These are phyloP conservation scores for Jackrogersella minutella DNA, from an alignment of 495 filamentous ascomycete genomes.

Conservation along the genomic window DNA sequence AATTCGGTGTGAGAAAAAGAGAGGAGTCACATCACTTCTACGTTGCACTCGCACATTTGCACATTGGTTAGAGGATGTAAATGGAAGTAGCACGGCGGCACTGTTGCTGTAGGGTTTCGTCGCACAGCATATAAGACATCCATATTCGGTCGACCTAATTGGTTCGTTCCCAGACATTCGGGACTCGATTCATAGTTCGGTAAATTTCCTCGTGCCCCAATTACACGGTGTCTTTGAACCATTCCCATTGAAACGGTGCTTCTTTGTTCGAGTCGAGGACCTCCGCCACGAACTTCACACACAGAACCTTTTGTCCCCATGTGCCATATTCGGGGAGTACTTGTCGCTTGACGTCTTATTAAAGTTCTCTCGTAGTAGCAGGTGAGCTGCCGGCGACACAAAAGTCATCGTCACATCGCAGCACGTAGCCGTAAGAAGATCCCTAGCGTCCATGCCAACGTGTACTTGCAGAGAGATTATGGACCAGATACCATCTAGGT, in stretches of 20 bases:
- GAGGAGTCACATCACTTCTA: neutral
- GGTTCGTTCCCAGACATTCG: constrained; percentile 28
- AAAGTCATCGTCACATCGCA: constrained; percentile 11
- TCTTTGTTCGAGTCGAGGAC: neutral
- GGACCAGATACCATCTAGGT: neutral
- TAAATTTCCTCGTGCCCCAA: constrained; percentile 26
- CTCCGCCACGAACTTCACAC: neutral
- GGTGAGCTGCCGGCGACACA: constrained; percentile 11
- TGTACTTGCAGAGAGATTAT: constrained; percentile 1
- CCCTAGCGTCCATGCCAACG: constrained; percentile 24
- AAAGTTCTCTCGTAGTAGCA: constrained; percentile 19
- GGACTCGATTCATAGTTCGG: constrained; percentile 21
- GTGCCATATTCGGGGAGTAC: neutral
- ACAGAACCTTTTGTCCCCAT: neutral
- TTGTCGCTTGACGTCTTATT: constrained; percentile 11
- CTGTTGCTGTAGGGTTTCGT: constrained; percentile 14
- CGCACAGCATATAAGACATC: constrained; percentile 18
- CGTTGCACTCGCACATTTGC: neutral
- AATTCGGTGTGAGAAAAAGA: constrained; percentile 28
- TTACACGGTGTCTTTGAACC: constrained; percentile 18
- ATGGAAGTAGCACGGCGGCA: constrained; percentile 8
- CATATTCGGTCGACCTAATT: constrained; percentile 20
- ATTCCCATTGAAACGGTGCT: constrained; percentile 3
- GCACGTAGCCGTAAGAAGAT: constrained; percentile 24
- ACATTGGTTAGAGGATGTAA: constrained; percentile 20